Base-by-base conservation (phyloP, 2,329 filamentous ascomycete species). In the Penicillium sclerotiorum region DNA sequence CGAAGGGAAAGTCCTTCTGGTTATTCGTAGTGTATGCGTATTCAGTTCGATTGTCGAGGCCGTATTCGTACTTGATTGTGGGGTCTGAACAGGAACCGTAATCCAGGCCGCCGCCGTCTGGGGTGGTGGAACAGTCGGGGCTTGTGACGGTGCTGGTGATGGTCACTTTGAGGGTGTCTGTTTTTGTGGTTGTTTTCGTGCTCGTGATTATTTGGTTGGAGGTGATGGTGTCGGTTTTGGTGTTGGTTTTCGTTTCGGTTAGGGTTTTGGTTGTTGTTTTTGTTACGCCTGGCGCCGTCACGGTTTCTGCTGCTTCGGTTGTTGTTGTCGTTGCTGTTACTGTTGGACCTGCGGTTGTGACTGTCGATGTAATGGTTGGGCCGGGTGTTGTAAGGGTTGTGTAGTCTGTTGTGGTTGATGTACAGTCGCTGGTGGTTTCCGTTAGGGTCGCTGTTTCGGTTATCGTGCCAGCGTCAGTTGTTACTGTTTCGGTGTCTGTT, bases 1-100 rank as follows among this genome's bases (percentile, higher is more conserved):
- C 48, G 22, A 59, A 58, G 5, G 33, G 40, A 37, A 60, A 58
- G 15, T 51, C 50, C 2, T 17, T 8, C 35, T 59, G 48, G 23
- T 55, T 55, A 27, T 55, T 59, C 1, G 45, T 58, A 13, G 47
- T 52, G 33, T 41, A 56, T 1, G 46, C 41, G 28, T 41, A 50
- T 1, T 53, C 47, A 0, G 35, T 52, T 2, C 50, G 23, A 4
- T 35, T 25, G 13, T 55, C 48, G 1, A 57, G 51, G 1, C 49
- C 58, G 22, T 54, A 54, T 33, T 40, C 47, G 21, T 44, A 57
- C 1, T 46, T 44, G 47, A 59, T 59, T 12, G 44, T 47, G 0
- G 56, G 53, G 15, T 52, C 51, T 1, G 40, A 61, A n/a, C 28
- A 32, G 11, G 5, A 6, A 4, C 28, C 28, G 15, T 32, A 5